Evolutionary conservation across 1,284 basidiomycete species (phyloP).

Genomic region (Cryptococcus sp.): DNA sequence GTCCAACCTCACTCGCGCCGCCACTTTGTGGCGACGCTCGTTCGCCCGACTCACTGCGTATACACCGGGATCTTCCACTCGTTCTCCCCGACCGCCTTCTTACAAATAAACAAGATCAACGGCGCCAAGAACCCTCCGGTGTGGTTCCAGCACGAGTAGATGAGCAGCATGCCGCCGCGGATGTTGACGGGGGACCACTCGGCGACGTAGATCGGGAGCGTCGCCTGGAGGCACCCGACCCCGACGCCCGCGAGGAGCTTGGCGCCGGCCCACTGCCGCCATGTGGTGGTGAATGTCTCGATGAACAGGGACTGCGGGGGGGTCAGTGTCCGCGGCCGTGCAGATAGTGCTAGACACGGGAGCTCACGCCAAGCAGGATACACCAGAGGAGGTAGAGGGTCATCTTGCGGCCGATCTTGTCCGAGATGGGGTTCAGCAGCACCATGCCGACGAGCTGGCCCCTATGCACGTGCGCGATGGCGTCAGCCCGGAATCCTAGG

Average conservation of each 20-base stretch:
- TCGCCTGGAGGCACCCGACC: conserved; percentile 22
- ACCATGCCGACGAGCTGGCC: conserved; percentile 20
- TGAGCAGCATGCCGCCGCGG: conserved; percentile 18
- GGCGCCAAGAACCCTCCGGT: conserved; percentile 19
- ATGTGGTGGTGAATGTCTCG: conserved; percentile 11
- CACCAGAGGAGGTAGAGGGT: conserved; percentile 16
- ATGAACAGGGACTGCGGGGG: conserved; percentile 10
- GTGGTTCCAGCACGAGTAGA: conserved; percentile 17
- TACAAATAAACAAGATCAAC: conserved; percentile 15
- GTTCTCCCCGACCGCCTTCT: conserved; percentile 8
- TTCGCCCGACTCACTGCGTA: conserved; percentile 5
- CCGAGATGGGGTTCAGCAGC: conserved; percentile 9
- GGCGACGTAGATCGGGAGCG: conserved; percentile 21
- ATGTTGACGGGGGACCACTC: conserved; percentile 17
- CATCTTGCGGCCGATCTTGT: conserved; percentile 16
- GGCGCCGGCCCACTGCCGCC: conserved; percentile 20
- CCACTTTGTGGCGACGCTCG: no score
- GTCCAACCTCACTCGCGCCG: no score
- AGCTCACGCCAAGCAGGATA: conserved; percentile 14
- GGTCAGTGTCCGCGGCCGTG: no score
- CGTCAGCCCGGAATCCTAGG: no score
- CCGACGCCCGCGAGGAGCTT: conserved; percentile 25
- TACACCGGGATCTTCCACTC: conserved; percentile 13
- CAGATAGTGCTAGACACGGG: not conserved
- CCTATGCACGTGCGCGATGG: not conserved